A percentile compares a stretch with the other conserved stretches of the same genome.
Evolutionary conservation across 345 rosid genomes (phyloP).

Genomic region (Populus simonii): DNA sequence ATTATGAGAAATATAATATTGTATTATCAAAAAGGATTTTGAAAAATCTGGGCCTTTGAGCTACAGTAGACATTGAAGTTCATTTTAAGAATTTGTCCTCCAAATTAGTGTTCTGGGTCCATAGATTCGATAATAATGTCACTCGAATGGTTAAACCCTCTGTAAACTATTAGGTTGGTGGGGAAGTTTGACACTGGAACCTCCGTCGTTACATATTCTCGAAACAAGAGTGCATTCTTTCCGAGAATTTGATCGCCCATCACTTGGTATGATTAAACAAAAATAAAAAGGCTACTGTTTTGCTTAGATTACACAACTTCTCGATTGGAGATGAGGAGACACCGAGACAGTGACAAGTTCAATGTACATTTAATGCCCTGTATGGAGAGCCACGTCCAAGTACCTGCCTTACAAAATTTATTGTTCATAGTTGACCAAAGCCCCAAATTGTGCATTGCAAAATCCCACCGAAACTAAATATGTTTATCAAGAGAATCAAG

Average conservation of each 20-base stretch:
- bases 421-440: not conserved
- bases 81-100: no score
- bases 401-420: constrained; percentile 12
- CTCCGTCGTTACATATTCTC: not conserved
- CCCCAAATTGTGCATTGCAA: not conserved
- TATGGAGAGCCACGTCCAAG: not conserved
- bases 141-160: not conserved
- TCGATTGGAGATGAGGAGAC: not conserved
- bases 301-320: constrained; percentile 1
- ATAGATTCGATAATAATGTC: not conserved
- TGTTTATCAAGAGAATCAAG: not conserved
- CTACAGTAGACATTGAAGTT: not conserved
- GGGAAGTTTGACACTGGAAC: not conserved
- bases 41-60: not conserved
- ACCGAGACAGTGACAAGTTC: constrained; percentile 7
- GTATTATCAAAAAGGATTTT: not conserved
- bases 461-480: not conserved
- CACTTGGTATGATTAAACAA: not conserved
- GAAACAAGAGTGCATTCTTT: not conserved
- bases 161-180: not conserved
- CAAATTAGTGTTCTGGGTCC: not conserved
- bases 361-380: constrained; percentile 36
- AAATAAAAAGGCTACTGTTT: not conserved
- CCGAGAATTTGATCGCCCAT: not conserved
- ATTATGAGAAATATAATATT: not conserved